phyloP scores from a whole-genome alignment of 164 flowering plant species.

The Magnolia officinalis region DNA sequence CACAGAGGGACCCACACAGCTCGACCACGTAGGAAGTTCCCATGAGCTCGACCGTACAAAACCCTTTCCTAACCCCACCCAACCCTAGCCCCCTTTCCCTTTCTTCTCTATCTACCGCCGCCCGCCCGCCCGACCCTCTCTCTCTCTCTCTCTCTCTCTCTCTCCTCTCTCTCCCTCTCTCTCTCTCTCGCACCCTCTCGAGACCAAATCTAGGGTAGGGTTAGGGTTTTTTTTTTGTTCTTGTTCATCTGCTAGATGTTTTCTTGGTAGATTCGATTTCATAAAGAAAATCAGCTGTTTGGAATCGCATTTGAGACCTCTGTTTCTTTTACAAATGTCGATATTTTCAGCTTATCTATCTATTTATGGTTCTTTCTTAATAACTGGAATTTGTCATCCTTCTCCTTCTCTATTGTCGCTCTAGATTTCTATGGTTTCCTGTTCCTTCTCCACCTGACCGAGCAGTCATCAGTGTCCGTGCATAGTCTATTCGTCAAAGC shows the following conservation, averaged over 20 bases:
- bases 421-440: neutral
- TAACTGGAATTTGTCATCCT: constrained; percentile 20
- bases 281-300: neutral
- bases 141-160: too few relatives aligned
- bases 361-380: constrained; percentile 7
- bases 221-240: neutral
- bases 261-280: neutral
- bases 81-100: too few relatives aligned
- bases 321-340: constrained; percentile 7
- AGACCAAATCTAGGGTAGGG: constrained; percentile 1
- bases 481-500: constrained; percentile 11
- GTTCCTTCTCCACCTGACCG: constrained; percentile 6
- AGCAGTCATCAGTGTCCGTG: constrained; percentile 9
- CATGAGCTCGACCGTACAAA: too few relatives aligned
- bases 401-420: neutral
- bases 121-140: too few relatives aligned
- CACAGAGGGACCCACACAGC: too few relatives aligned
- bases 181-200: too few relatives aligned
- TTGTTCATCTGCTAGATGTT: neutral
- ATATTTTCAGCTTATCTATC: constrained; percentile 21
- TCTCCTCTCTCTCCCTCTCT: too few relatives aligned
- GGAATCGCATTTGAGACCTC: neutral
- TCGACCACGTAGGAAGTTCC: too few relatives aligned
- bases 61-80: too few relatives aligned
- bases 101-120: too few relatives aligned